phyloP scores from a whole-genome alignment of 495 filamentous ascomycete species.

The Astrothelium subdiscretum region DNA sequence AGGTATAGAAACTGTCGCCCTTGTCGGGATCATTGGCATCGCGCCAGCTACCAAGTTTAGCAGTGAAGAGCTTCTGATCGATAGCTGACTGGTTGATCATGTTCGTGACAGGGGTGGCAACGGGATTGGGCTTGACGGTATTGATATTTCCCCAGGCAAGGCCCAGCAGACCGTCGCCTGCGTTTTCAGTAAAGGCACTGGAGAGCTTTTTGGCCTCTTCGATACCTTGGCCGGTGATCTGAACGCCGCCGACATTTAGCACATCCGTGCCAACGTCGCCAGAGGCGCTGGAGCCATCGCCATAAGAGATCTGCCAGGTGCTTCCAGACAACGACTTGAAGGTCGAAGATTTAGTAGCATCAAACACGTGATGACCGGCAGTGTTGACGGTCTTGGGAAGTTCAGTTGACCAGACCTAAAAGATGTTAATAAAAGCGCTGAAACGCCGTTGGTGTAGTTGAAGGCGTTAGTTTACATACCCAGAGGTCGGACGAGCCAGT shows the following conservation, averaged over 20 bases:
- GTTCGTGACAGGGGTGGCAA: conserved; percentile 63
- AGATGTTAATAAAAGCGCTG: neutral
- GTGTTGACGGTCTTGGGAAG: neutral
- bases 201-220: conserved; percentile 60
- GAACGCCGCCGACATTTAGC: conserved; percentile 55
- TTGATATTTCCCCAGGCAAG: conserved; percentile 62
- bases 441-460: neutral
- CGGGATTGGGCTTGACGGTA: conserved; percentile 48
- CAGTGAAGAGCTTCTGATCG: conserved; percentile 47
- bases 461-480: conserved; percentile 32
- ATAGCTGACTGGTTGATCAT: conserved; percentile 62
- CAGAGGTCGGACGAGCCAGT: conserved; percentile 69
- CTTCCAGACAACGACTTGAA: conserved; percentile 40
- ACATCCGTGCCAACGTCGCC: conserved; percentile 61
- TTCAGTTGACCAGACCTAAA: neutral
- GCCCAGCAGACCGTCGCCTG: conserved; percentile 63
- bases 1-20: conserved; percentile 63
- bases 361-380: conserved; percentile 28
- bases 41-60: conserved; percentile 54
- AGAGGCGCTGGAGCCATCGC: conserved; percentile 59
- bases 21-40: conserved; percentile 43
- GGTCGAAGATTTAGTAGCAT: conserved; percentile 49
- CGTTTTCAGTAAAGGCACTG: conserved; percentile 41
- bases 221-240: conserved; percentile 54
- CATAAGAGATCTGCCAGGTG: conserved; percentile 62